Percentiles rank a stretch among this genome's conserved stretches.
These are phyloP conservation scores for Furcasterigmium sp. DNA, from an alignment of 2,329 filamentous ascomycete genomes.

Conservation along the genomic window DNA sequence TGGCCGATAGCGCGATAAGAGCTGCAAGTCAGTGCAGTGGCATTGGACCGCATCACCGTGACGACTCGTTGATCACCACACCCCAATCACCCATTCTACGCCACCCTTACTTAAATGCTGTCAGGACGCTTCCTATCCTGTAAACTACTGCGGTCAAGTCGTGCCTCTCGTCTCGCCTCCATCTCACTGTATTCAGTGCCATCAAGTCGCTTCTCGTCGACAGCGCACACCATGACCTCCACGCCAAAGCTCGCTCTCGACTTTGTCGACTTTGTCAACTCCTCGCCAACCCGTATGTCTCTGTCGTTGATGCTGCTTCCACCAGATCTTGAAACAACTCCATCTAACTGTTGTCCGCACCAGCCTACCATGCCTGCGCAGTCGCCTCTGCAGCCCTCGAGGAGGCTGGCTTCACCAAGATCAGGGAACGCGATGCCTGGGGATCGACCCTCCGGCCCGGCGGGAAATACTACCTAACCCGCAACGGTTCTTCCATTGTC, in stretches of 20 bases:
- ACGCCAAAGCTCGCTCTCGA: constrained; percentile 60
- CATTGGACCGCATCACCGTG: too few species aligned
- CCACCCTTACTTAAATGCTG: constrained; percentile 9
- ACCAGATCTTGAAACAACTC: too few species aligned
- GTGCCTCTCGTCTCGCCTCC: background rate
- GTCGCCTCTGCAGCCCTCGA: constrained; percentile 71
- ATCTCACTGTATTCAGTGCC: constrained; percentile 4
- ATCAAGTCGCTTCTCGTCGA: constrained; percentile 19
- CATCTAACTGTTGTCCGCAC: constrained; percentile 2
- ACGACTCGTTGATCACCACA: background rate
- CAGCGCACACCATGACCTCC: constrained; percentile 41
- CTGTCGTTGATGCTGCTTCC: background rate
- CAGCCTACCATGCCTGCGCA: constrained; percentile 91
- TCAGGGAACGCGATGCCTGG: constrained; percentile 91
- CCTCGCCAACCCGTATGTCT: constrained; percentile 79
- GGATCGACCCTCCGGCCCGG: constrained; percentile 72
- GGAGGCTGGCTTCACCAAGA: constrained; percentile 78
- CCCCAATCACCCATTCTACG: background rate
- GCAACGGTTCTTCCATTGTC: constrained; percentile 86
- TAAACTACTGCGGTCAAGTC: constrained; percentile 3
- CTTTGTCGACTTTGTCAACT: constrained; percentile 91
- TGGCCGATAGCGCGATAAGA: too few species aligned
- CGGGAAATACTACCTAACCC: constrained; percentile 93
- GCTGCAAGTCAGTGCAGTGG: too few species aligned
- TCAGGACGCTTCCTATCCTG: constrained; percentile 7